These are phyloP conservation scores for Termitomyces sp. DNA, from an alignment of 768 basidiomycete genomes.

Conservation along the genomic window DNA sequence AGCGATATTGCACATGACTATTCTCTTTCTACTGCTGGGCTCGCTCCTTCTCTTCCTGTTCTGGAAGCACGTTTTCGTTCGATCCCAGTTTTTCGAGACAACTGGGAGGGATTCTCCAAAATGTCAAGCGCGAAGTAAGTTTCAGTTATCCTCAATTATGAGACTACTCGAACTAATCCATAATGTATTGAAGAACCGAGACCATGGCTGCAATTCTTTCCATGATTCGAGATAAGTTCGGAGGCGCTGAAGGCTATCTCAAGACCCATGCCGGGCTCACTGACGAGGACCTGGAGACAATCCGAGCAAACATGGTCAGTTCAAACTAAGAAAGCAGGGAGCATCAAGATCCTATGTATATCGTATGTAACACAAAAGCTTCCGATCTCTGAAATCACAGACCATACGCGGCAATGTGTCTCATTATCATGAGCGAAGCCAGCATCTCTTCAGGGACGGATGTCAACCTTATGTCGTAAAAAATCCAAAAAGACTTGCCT, in stretches of 20 bases:
- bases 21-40: conserved; percentile 29
- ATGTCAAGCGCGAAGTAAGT: conserved; percentile 29
- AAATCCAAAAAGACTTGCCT: conserved; percentile 36
- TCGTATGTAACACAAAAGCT: neutral
- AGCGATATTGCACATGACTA: conserved; percentile 36
- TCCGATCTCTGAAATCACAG: neutral
- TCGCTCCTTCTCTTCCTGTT: conserved; percentile 25
- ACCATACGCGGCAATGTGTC: conserved; percentile 6
- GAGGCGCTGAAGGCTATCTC: conserved; percentile 30
- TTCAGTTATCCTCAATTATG: neutral
- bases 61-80: conserved; percentile 25
- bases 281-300: conserved; percentile 21
- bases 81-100: conserved; percentile 23
- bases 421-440: conserved; percentile 9
- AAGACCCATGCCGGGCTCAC: conserved; percentile 22
- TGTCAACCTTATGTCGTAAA: neutral
- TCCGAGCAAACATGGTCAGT: neutral
- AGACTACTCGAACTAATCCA: neutral
- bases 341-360: neutral
- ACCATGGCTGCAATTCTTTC: conserved; percentile 26
- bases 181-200: conserved; percentile 23
- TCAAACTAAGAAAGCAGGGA: neutral
- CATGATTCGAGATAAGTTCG: conserved; percentile 28
- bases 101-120: conserved; percentile 27
- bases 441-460: conserved; percentile 1